These are phyloP conservation scores for Huntiella omanensis DNA, from an alignment of 2,329 filamentous ascomycete genomes.

Conservation along the genomic window DNA sequence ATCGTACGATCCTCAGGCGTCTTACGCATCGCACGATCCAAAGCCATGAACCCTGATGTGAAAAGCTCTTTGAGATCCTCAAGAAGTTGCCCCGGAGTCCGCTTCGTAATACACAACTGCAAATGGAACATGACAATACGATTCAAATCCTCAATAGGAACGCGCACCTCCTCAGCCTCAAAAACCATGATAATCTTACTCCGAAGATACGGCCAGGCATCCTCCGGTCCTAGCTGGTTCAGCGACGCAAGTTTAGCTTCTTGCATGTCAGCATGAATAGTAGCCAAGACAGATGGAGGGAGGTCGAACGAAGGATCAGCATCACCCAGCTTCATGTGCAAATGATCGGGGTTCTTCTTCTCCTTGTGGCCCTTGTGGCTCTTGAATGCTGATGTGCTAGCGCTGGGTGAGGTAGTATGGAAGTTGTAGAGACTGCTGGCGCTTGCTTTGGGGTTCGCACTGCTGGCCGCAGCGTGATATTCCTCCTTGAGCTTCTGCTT, in stretches of 20 bases:
- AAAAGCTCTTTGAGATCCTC: constrained; percentile 62
- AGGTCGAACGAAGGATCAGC: constrained; percentile 6
- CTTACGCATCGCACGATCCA: constrained; percentile 65
- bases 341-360: constrained; percentile 9
- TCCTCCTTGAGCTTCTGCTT: constrained; percentile 67
- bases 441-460: constrained; percentile 52
- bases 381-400: constrained; percentile 23
- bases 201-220: constrained; percentile 68
- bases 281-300: constrained; percentile 6
- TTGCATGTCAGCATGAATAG: constrained; percentile 7
- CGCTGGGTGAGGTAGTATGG: constrained; percentile 51
- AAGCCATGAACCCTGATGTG: constrained; percentile 61
- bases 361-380: constrained; percentile 9
- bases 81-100: constrained; percentile 49
- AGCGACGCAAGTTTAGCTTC: constrained; percentile 6
- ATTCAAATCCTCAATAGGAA: constrained; percentile 75
- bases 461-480: constrained; percentile 51
- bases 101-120: constrained; percentile 56
- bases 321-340: constrained; percentile 5
- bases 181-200: constrained; percentile 61
- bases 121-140: constrained; percentile 62
- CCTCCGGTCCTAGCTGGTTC: constrained; percentile 31
- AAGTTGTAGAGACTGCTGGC: constrained; percentile 66
- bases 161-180: constrained; percentile 58
- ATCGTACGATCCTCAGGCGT: constrained; percentile 79